Evolutionary conservation across 192 early-diverging fungal genomes (phyloP).

Genomic region (Rhizophagus sp.): DNA sequence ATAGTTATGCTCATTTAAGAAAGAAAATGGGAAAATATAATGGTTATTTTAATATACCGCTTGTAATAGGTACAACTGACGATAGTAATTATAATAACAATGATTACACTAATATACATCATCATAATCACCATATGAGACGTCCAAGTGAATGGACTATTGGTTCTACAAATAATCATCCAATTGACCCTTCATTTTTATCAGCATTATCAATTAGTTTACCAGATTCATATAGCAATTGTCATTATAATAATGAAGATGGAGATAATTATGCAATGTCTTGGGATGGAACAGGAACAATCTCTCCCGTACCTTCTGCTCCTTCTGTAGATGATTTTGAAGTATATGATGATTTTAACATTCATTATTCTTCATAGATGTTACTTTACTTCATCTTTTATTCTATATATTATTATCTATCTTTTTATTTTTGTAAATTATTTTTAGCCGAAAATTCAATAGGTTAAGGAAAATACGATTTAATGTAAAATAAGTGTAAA

Average conservation of each 20-base stretch:
- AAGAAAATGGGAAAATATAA: slow-evolving; percentile 6
- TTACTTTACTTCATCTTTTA: neutral
- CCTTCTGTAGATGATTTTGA: slow-evolving; percentile 10
- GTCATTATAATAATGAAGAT: neutral
- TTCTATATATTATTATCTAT: neutral
- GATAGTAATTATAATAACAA: neutral
- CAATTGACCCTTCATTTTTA: neutral
- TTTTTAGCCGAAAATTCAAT: too few relatives aligned
- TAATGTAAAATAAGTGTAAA: too few relatives aligned
- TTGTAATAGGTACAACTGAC: slow-evolving; percentile 6
- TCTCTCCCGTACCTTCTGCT: neutral
- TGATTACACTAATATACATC: neutral
- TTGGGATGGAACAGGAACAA: neutral
- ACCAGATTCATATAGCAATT: neutral
- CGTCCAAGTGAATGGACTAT: neutral
- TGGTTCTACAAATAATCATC: neutral
- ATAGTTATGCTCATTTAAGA: neutral
- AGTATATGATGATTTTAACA: neutral
- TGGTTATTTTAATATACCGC: slow-evolving; percentile 3
- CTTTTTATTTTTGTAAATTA: neutral
- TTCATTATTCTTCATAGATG: neutral
- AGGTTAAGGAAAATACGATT: too few relatives aligned
- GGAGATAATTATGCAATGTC: neutral
- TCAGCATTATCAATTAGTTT: neutral
- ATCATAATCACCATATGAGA: neutral